Base-by-base conservation (phyloP, 495 filamentous ascomycete genomes). In the Aspergillus affinis region DNA sequence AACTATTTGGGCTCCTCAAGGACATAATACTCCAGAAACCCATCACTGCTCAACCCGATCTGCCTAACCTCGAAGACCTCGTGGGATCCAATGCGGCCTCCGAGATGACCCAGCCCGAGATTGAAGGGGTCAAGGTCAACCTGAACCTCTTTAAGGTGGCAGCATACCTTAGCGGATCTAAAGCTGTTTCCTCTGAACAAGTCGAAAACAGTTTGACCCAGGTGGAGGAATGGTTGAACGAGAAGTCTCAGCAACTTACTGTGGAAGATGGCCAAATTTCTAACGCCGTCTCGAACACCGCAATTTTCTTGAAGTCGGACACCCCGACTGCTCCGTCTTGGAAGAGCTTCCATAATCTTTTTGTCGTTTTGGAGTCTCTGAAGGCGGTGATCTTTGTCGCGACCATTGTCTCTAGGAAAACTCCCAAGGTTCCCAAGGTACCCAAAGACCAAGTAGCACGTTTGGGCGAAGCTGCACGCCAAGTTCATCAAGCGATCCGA, bases 321-420 rank as follows among this genome's bases (percentile, higher is more conserved):
- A 60, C 49, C n/a, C 69, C 71, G n/a, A 66, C 61, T 36, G 75
- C 71, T 7, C 73, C 76, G 10, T 71, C 72, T 9, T 81, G 78
- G 78, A 65, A 59, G 61, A 78, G 71, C 55, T 68, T 80, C 57
- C 78, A 81, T 56, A 27, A 41, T 15, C 55, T 68, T 41, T 75
- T 72, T 65, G 67, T 64, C 13, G 62, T 72, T 13, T 61, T 81
- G 18, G 78, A 81, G 41, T 70, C 73, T 1, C 59, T 79, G 21
- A 79, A 77, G 65, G 75, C 75, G 12, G 21, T 75, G 46, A 73
- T 69, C 10, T 65, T 67, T 45, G 53, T 78, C 13, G 55, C 67
- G 51, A 55, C 65, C 7, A 20, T 75, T 29, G 71, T 72, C 20
- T 62, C 64, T 15, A 69, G 67, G 41, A 79, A 77, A 60, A 59